Conservation (phyloP, 257 asterid species). For the Ilex aquifolium region DNA sequence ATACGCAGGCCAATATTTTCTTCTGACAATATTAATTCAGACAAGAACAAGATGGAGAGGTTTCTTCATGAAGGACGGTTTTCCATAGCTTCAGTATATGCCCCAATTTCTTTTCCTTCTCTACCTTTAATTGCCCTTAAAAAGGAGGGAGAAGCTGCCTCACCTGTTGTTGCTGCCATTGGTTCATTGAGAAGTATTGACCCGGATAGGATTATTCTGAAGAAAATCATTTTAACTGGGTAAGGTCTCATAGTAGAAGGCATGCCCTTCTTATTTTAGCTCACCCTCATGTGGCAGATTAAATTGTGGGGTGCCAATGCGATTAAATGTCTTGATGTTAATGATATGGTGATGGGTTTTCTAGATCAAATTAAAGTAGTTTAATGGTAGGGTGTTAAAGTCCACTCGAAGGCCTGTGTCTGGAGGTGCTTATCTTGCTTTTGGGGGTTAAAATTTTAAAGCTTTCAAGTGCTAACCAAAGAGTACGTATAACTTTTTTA, state of each 20-base stretch:
- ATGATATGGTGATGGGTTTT: no score
- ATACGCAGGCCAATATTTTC: conserved; percentile 77
- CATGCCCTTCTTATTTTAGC: no score
- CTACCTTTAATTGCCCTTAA: conserved; percentile 78
- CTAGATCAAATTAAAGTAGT: no score
- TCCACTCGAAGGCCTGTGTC: no score
- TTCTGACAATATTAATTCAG: conserved; percentile 65
- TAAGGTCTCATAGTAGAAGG: conserved; percentile 20
- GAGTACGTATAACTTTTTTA: no score
- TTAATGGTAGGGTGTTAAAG: no score
- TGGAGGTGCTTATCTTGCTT: no score
- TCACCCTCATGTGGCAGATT: no score
- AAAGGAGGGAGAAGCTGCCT: conserved; percentile 42
- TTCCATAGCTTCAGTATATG: conserved; percentile 81
- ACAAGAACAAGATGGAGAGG: conserved; percentile 95
- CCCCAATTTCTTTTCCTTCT: conserved; percentile 76
- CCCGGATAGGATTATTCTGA: conserved; percentile 74
- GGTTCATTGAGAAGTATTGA: conserved; percentile 83
- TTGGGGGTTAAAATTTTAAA: no score
- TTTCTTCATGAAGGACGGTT: conserved; percentile 89
- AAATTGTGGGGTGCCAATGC: no score
- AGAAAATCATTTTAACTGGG: conserved; percentile 94
- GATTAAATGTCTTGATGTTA: no score
- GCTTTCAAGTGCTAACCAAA: no score
- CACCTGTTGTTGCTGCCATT: conserved; percentile 71